Percentiles rank a stretch among this genome's conserved stretches.
Evolutionary conservation across 2,329 filamentous ascomycete species (phyloP).

Genomic region (Colletotrichum destructivum): DNA sequence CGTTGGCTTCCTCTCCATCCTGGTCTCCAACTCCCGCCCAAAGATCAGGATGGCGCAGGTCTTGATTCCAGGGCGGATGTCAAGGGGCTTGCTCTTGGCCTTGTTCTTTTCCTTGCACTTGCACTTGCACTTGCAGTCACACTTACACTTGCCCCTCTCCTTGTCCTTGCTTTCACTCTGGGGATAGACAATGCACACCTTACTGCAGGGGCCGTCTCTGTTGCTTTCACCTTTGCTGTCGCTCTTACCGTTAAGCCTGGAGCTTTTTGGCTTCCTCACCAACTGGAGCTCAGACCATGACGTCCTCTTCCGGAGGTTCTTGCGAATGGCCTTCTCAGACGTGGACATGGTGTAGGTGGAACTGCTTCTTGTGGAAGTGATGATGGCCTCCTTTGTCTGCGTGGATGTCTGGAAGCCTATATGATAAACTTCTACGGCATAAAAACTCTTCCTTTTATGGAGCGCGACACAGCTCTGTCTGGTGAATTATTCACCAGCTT

Average conservation of each 20-base stretch:
- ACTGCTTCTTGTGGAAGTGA: not conserved
- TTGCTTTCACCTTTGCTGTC: no score
- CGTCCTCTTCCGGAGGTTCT: not conserved
- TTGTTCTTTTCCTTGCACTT: no score
- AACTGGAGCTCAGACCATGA: constrained; percentile 10
- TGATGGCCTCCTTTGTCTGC: not conserved
- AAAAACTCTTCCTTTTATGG: not conserved
- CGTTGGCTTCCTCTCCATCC: no score
- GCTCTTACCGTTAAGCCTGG: not conserved
- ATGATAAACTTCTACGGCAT: rapidly evolving
- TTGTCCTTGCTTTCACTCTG: not conserved
- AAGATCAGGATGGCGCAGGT: no score
- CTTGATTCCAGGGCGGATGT: no score
- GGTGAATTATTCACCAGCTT: not conserved
- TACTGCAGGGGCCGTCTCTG: constrained; percentile 18
- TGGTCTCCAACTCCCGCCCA: no score
- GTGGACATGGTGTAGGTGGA: not conserved
- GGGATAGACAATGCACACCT: constrained; percentile 21
- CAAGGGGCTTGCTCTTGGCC: no score
- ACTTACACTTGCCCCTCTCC: not conserved
- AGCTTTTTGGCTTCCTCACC: constrained; percentile 20
- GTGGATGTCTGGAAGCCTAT: not conserved
- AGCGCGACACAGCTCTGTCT: not conserved
- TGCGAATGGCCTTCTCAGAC: not conserved
- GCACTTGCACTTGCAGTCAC: no score